phyloP scores from a whole-genome alignment of 2,329 filamentous ascomycete species.

The Fusarium fujikuroi region DNA sequence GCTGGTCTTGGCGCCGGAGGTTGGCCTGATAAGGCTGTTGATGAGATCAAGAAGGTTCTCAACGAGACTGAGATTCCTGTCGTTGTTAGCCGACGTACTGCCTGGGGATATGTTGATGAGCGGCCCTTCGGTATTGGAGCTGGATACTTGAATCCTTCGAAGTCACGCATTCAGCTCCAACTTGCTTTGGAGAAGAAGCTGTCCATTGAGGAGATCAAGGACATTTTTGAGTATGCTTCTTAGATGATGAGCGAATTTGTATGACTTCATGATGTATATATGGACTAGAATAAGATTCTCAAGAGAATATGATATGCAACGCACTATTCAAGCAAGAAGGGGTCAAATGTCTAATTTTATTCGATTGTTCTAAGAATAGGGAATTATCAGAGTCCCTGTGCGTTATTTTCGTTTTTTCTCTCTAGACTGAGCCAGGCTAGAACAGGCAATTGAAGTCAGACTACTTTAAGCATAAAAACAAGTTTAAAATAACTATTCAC shows the following conservation, averaged over 20 bases:
- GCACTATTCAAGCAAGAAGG: neutral
- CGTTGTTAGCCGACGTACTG: conserved; percentile 60
- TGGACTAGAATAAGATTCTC: neutral
- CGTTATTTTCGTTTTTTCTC: too few relatives aligned
- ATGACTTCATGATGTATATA: neutral
- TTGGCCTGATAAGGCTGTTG: conserved; percentile 51
- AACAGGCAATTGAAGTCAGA: neutral
- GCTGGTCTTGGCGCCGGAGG: conserved; percentile 66
- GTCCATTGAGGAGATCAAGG: conserved; percentile 24
- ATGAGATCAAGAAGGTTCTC: conserved; percentile 55
- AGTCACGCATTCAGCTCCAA: conserved; percentile 62
- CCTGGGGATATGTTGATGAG: conserved; percentile 60
- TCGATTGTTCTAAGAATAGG: accelerated
- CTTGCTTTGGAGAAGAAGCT: conserved; percentile 46
- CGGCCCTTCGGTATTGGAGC: conserved; percentile 52
- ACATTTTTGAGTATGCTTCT: conserved; percentile 20
- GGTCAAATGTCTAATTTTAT: accelerated
- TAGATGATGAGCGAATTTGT: accelerated
- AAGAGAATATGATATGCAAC: accelerated
- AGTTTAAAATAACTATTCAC: neutral
- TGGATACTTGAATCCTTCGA: conserved; percentile 65
- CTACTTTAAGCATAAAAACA: neutral
- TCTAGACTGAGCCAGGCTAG: too few relatives aligned
- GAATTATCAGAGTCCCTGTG: too few relatives aligned
- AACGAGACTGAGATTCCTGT: conserved; percentile 57